Percentiles rank a stretch among this genome's conserved stretches.
Evolutionary conservation across 2,329 filamentous ascomycete species (phyloP).

Genomic region (Pyrenochaeta sp.): DNA sequence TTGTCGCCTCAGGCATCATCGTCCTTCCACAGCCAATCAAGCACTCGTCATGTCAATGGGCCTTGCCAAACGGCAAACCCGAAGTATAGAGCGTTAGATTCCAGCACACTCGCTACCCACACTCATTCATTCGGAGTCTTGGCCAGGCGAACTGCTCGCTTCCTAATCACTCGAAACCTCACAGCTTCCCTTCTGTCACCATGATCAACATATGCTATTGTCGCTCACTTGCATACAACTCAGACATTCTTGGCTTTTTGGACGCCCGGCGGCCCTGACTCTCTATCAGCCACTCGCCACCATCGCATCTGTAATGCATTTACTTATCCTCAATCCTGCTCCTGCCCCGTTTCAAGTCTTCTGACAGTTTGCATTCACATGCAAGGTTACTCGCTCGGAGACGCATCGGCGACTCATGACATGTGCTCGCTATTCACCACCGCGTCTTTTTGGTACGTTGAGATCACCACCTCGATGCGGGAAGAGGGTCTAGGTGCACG

Average conservation of each 20-base stretch:
- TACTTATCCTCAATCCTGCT: neutral
- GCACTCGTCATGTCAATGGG: no score
- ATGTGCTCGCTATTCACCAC: slow-evolving; percentile 9
- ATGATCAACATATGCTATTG: no score
- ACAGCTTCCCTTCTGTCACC: no score
- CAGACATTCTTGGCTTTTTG: neutral
- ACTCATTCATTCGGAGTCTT: no score
- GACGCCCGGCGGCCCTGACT: neutral
- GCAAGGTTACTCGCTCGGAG: slow-evolving; percentile 9
- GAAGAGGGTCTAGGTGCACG: slow-evolving; percentile 1
- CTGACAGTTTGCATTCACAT: slow-evolving; percentile 1
- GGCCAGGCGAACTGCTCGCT: no score
- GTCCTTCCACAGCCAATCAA: no score
- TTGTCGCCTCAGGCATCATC: no score
- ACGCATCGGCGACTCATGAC: slow-evolving; percentile 10
- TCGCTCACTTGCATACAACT: no score
- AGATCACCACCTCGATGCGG: slow-evolving; percentile 7
- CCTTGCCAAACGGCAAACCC: no score
- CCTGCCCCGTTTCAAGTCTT: neutral
- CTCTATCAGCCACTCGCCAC: neutral
- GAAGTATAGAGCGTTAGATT: no score
- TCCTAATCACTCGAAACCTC: no score
- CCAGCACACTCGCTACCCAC: no score
- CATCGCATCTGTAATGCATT: neutral
- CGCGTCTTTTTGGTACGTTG: slow-evolving; percentile 10